A percentile compares a stretch with the other conserved stretches of the same genome.
phyloP scores from a whole-genome alignment of 495 filamentous ascomycete species.

The Sordaria brevicollis region DNA sequence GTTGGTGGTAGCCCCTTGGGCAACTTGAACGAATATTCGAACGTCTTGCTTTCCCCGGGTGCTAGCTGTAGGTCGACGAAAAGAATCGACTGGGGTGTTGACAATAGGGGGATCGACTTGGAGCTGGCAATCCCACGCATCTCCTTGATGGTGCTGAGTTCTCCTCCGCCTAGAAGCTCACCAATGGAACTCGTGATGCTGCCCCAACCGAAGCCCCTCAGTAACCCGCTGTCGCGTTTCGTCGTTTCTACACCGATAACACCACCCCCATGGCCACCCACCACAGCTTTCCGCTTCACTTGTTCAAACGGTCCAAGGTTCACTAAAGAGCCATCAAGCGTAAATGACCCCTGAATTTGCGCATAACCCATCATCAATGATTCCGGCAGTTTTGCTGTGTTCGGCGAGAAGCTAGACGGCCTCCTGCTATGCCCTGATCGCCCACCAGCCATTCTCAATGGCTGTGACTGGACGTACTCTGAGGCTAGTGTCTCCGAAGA shows the following conservation, averaged over 20 bases:
- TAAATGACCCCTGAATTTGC: slow-evolving; percentile 87
- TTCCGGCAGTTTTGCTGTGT: slow-evolving; percentile 46
- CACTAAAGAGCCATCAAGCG: slow-evolving; percentile 80
- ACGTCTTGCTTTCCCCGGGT: slow-evolving; percentile 83
- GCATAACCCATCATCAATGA: slow-evolving; percentile 96
- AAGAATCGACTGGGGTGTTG: slow-evolving; percentile 91
- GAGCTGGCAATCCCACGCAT: slow-evolving; percentile 77
- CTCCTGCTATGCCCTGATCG: slow-evolving; percentile 50
- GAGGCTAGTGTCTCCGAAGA: slow-evolving; percentile 89
- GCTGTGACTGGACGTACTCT: slow-evolving; percentile 67
- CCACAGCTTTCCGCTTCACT: slow-evolving; percentile 85
- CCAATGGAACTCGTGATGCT: slow-evolving; percentile 79
- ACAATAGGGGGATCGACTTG: slow-evolving; percentile 76
- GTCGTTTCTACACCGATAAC: slow-evolving; percentile 69
- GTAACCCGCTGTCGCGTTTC: slow-evolving; percentile 68
- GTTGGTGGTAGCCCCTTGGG: slow-evolving; percentile 82
- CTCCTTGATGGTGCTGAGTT: slow-evolving; percentile 85
- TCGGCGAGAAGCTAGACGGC: slow-evolving; percentile 46
- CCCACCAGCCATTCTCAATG: slow-evolving; percentile 30
- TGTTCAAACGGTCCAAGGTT: slow-evolving; percentile 88
- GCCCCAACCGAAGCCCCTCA: slow-evolving; percentile 81
- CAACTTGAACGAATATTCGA: slow-evolving; percentile 73
- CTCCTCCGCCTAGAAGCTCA: slow-evolving; percentile 72
- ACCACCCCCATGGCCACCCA: slow-evolving; percentile 77
- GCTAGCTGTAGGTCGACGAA: slow-evolving; percentile 85